These are phyloP conservation scores for Beauveria sp. DNA, from an alignment of 2,329 filamentous ascomycete genomes.

Conservation along the genomic window DNA sequence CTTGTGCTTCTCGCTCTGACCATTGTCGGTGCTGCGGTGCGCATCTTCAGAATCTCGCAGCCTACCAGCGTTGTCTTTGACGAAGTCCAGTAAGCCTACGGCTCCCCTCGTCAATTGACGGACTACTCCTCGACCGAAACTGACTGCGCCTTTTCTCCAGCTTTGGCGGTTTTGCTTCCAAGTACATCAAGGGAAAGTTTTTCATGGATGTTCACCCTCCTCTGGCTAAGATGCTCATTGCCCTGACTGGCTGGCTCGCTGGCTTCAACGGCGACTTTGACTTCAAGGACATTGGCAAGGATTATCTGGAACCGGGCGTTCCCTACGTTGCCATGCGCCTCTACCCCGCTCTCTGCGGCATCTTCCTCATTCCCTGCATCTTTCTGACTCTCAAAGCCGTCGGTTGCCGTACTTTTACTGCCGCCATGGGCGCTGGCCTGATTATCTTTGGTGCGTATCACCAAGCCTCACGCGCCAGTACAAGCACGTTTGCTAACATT, in stretches of 20 bases:
- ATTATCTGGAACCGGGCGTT: constrained; percentile 89
- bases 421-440: constrained; percentile 72
- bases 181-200: constrained; percentile 98
- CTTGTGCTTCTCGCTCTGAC: constrained; percentile 67
- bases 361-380: constrained; percentile 83
- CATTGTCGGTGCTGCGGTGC: constrained; percentile 67
- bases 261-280: constrained; percentile 95
- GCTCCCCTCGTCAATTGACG: not conserved
- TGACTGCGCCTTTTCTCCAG: constrained; percentile 37
- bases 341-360: constrained; percentile 82
- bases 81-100: constrained; percentile 81
- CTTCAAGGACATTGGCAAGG: constrained; percentile 99
- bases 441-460: constrained; percentile 78
- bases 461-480: not conserved
- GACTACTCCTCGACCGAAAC: not conserved
- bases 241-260: constrained; percentile 86
- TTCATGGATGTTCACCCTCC: constrained; percentile 99
- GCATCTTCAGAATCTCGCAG: constrained; percentile 92
- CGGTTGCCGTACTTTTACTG: constrained; percentile 81
- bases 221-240: constrained; percentile 92
- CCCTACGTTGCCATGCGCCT: constrained; percentile 97
- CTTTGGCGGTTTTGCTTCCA: constrained; percentile 95
- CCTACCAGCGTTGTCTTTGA: constrained; percentile 96
- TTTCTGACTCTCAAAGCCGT: constrained; percentile 89
- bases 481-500: constrained; percentile 20